A percentile compares a stretch with the other conserved stretches of the same genome.
Conservation (phyloP, 78 protist genomes). For the Diacronema lutheri region DNA sequence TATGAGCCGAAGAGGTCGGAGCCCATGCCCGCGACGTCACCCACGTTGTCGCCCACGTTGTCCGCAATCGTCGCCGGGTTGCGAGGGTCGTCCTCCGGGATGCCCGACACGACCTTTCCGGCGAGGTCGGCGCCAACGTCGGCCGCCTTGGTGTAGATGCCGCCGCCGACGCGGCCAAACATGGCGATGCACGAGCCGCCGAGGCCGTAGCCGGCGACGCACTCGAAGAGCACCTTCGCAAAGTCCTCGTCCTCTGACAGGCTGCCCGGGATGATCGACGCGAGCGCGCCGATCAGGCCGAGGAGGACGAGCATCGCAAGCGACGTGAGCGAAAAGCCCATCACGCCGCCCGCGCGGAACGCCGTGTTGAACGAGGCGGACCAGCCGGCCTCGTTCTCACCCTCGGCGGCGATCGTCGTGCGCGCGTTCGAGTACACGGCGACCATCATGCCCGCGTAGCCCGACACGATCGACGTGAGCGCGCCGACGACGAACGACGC, state of each 20-base stretch:
- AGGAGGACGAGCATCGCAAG: slow-evolving; percentile 17
- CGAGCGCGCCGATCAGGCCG: background rate
- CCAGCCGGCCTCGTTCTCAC: slow-evolving; percentile 18
- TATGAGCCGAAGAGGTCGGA: slow-evolving; percentile 73
- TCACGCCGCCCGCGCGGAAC: slow-evolving; percentile 62
- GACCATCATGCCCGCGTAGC: slow-evolving; percentile 60
- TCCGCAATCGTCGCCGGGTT: slow-evolving; percentile 78
- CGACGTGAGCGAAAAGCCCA: slow-evolving; percentile 58
- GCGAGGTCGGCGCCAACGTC: slow-evolving; percentile 77
- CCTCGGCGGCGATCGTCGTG: slow-evolving; percentile 28
- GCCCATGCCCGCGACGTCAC: slow-evolving; percentile 82
- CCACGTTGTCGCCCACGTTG: slow-evolving; percentile 82
- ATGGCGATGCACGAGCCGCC: slow-evolving; percentile 74
- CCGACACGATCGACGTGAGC: slow-evolving; percentile 44
- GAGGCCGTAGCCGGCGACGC: slow-evolving; percentile 69
- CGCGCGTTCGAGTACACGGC: slow-evolving; percentile 61
- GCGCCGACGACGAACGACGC: slow-evolving; percentile 57
- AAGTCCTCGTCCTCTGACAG: background rate
- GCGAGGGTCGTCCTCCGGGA: slow-evolving; percentile 70
- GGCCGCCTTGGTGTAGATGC: slow-evolving; percentile 68
- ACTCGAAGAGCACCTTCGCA: slow-evolving; percentile 30
- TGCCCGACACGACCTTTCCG: slow-evolving; percentile 62
- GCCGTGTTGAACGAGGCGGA: slow-evolving; percentile 48
- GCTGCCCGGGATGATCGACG: background rate
- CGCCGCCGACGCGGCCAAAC: slow-evolving; percentile 80